Evolutionary conservation across 495 filamentous ascomycete species (phyloP), one percentile per base, ranked within the genome.

Genomic region (Pyronema omphalodes): DNA sequence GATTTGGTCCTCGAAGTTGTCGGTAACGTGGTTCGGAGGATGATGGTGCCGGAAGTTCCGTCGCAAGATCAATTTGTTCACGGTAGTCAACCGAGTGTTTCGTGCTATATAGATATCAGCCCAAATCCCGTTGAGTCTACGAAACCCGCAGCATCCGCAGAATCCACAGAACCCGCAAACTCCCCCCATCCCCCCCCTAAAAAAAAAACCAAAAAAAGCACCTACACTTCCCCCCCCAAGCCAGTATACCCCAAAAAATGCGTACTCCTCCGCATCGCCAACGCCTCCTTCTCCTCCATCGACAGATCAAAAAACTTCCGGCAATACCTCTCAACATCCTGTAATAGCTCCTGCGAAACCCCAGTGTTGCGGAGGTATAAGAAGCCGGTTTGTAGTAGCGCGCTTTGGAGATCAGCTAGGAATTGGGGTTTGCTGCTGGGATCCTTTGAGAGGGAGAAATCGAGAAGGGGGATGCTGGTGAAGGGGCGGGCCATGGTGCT

Each of bases 1-100:
- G 84, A 61, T 89, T 93, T 0, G 88, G 88, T 12, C 81, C 86
- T 14, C 80, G 75, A 19, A 95, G 77, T 64, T 88, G 86, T 58
- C 81, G 74, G 67, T 89, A 89, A 5, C 79, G 66, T 1, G 88
- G 88, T 37, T 81, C 78, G 14, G 67, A 66, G 0, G 77, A 71
- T 0, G 66, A 69, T 0, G 83, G 86, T 0, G 82, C 57, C 0
- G 83, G 74, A 51, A 89, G 78, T 43, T 86, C 81, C 0, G 84
- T 82, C 34, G 81, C 80, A 51, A 94, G 76, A 70, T 98, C 89
- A 57, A 95, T 84, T 65, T 95, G 89, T 62, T 98, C 91, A 3
- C 91, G 75, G 71, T 79, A 76, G 68, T 85, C 82, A 55, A 74
- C 68, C 6, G 64, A 68, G 40, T 75, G 73, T 23, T 73, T 74